phyloP scores from a whole-genome alignment of 371 early-diverging fungal genomes.

The Mortierella sp. region DNA sequence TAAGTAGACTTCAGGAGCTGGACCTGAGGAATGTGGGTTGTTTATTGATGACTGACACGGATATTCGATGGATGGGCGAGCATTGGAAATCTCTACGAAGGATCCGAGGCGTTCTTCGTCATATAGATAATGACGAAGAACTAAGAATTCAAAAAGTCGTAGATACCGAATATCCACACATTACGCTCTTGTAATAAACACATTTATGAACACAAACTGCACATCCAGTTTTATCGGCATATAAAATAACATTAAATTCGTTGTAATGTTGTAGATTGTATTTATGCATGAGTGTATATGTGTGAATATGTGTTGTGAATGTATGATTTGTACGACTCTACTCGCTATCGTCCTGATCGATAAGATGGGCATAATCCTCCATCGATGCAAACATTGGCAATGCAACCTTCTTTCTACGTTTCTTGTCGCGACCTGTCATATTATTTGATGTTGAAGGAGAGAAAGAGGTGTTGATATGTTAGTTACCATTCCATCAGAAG shows the following conservation, averaged over 20 bases:
- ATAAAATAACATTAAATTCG: too few relatives aligned
- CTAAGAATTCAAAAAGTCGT: background rate
- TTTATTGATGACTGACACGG: background rate
- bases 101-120: background rate
- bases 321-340: constrained; percentile 9
- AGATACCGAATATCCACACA: constrained; percentile 1
- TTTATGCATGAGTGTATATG: constrained; percentile 1
- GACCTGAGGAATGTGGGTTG: constrained; percentile 10
- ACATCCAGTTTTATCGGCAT: too few relatives aligned
- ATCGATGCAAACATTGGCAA: constrained; percentile 79
- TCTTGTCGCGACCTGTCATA: constrained; percentile 53
- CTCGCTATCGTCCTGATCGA: constrained; percentile 64
- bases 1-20: constrained; percentile 14
- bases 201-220: too few relatives aligned
- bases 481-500: background rate
- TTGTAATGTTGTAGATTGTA: background rate
- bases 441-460: background rate
- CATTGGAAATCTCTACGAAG: constrained; percentile 22
- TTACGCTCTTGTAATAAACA: background rate
- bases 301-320: background rate
- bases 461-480: too few relatives aligned
- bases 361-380: constrained; percentile 79
- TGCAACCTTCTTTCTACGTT: constrained; percentile 69
- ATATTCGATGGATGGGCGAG: constrained; percentile 22
- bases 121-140: background rate